phyloP scores from a whole-genome alignment of 768 basidiomycete species.

The Amanita rimosa region DNA sequence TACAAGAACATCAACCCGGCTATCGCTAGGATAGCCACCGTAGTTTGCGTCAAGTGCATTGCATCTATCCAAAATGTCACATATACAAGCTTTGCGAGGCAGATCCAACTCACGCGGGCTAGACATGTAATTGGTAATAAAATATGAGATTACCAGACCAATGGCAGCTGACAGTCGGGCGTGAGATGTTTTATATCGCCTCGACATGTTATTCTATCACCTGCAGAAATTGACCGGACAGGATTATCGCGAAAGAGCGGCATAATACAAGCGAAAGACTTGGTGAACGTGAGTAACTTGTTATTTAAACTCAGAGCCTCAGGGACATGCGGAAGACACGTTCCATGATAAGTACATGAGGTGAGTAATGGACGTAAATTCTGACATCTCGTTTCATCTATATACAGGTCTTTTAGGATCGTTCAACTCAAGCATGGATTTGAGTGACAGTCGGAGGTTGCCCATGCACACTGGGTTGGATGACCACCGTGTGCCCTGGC shows the following conservation, averaged over 20 bases:
- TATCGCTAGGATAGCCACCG: constrained; percentile 58
- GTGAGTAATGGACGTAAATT: constrained; percentile 1
- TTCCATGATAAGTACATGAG: constrained; percentile 9
- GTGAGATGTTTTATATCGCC: not conserved
- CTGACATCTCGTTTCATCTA: not conserved
- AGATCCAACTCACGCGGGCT: constrained; percentile 26
- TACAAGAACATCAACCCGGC: constrained; percentile 56
- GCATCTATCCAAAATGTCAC: constrained; percentile 28
- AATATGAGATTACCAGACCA: constrained; percentile 37
- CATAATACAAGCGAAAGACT: constrained; percentile 17
- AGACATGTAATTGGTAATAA: constrained; percentile 37
- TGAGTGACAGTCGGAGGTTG: constrained; percentile 51
- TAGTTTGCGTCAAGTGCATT: constrained; percentile 61
- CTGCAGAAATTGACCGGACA: constrained; percentile 30
- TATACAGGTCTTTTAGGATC: not conserved
- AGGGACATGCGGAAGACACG: constrained; percentile 12
- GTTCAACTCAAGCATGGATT: constrained; percentile 15
- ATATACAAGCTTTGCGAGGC: not conserved
- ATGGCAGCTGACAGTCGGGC: constrained; percentile 25
- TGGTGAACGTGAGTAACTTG: not conserved
- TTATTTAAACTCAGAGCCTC: not conserved
- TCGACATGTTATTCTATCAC: constrained; percentile 14
- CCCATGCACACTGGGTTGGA: constrained; percentile 57
- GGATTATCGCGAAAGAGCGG: constrained; percentile 39
- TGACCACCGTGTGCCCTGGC: constrained; percentile 54